phyloP scores from a whole-genome alignment of 2,329 filamentous ascomycete genomes.

The Hypoxylon sp. region DNA sequence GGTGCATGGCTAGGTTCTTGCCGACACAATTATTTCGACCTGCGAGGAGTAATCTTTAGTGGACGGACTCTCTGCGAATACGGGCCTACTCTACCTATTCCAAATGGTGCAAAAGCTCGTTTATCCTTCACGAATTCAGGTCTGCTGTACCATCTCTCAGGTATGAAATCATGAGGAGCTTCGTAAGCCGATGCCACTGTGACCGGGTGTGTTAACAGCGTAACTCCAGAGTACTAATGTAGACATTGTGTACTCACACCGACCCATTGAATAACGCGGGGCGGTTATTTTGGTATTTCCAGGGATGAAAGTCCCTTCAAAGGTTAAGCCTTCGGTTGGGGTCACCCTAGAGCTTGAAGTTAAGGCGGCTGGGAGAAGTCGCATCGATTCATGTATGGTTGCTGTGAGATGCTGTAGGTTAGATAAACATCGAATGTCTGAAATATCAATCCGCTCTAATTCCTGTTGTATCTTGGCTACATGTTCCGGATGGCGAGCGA shows the following conservation, averaged over 20 bases:
- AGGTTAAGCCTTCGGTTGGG: conserved; percentile 42
- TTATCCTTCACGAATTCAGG: conserved; percentile 42
- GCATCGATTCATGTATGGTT: conserved; percentile 16
- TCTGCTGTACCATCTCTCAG: conserved; percentile 46
- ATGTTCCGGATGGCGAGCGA: conserved; percentile 18
- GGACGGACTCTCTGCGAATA: not conserved
- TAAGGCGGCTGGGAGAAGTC: conserved; percentile 11
- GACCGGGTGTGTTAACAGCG: not conserved
- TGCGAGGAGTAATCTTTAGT: not conserved
- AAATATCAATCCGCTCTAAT: conserved; percentile 3
- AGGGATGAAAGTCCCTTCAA: conserved; percentile 47
- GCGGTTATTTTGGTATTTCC: conserved; percentile 40
- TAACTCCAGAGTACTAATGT: not conserved
- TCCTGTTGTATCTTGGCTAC: conserved; percentile 14
- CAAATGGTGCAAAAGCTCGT: conserved; percentile 43
- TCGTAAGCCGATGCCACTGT: conserved; percentile 31
- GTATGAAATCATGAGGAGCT: conserved; percentile 43
- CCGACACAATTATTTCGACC: conserved; percentile 16
- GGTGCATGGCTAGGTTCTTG: conserved; percentile 13
- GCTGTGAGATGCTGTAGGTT: conserved; percentile 18
- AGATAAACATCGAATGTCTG: conserved; percentile 4
- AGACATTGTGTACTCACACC: conserved; percentile 24
- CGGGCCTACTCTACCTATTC: conserved; percentile 4
- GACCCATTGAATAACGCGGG: conserved; percentile 37
- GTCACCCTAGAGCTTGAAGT: conserved; percentile 29